Base-by-base conservation (phyloP, 2,329 filamentous ascomycete species). In the Periconia sp. region DNA sequence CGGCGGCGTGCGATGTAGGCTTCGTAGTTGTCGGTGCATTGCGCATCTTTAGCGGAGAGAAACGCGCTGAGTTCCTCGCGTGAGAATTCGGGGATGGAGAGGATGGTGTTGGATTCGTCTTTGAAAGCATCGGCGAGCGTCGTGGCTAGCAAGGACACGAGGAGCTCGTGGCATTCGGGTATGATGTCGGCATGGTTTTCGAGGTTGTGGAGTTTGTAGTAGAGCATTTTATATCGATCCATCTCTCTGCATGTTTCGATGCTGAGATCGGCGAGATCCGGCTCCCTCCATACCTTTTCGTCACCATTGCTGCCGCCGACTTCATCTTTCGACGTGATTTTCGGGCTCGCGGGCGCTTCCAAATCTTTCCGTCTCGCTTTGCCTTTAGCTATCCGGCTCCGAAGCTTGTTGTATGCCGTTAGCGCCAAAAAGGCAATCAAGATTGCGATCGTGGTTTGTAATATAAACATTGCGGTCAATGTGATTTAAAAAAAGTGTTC, bases 121-220 rank as follows among this genome's bases (percentile, higher is more conserved):
- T 57, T 23, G 52, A 58, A n/a, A 45, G 55, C 53, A 54, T 63
- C 56, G 11, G 60, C 45, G 33, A 74, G 52, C 3, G 72, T 71
- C 46, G 75, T 65, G 6, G 71, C 68, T 13, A 78, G 56, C 6
- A 78, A 56, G 17, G 54, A 61, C 2, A 77, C 45, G 15, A 78
- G 62, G n/a, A 66, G 52, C 19, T 68, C 55, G 56, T 68, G 69
- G 15, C 68, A 70, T 41, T 63, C 49, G n/a, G 66, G 58, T 31
- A 78, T 47, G 23, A 73, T 65, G 10, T 74, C 67, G 5, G 70
- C 65, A 45, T 72, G 63, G 33, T 69, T 43, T 51, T 78, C 75
- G 8, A 78, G 62, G 47, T 76, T 75, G 41, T 78, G 77, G 11
- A 79, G 63, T 53, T 75, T 69, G 59, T 71, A 68, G 59, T 77